Conservation (phyloP, 768 basidiomycete species). For the Naematelia encephala region DNA sequence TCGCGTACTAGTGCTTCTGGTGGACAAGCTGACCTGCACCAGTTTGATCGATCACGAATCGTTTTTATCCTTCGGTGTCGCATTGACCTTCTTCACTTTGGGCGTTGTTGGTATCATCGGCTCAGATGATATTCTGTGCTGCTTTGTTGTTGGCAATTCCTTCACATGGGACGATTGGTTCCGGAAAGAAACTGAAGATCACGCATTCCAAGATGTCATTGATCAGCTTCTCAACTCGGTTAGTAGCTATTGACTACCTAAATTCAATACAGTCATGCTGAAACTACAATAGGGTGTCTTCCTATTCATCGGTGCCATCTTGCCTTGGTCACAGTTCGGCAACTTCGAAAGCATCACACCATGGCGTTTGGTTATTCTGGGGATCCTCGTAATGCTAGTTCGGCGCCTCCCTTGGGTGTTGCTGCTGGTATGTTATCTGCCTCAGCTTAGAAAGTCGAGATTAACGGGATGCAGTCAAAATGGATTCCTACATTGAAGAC, state of each 20-base stretch:
- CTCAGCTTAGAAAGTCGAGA: not conserved
- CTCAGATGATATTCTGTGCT: constrained; percentile 53
- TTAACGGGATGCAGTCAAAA: constrained; percentile 7
- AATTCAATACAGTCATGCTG: constrained; percentile 7
- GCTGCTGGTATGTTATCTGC: constrained; percentile 28
- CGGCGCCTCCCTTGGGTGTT: constrained; percentile 52
- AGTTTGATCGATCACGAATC: constrained; percentile 53
- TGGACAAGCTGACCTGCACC: constrained; percentile 5
- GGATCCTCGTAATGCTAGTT: constrained; percentile 50
- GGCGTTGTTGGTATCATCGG: constrained; percentile 52
- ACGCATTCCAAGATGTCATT: constrained; percentile 49
- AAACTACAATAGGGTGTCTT: constrained; percentile 41
- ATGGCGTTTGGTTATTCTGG: constrained; percentile 52
- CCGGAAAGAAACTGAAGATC: constrained; percentile 47
- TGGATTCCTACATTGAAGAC: constrained; percentile 48
- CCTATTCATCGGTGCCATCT: constrained; percentile 51
- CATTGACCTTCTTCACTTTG: constrained; percentile 49
- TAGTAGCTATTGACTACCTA: constrained; percentile 8
- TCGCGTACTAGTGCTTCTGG: not conserved
- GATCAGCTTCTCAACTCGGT: constrained; percentile 46
- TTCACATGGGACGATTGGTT: constrained; percentile 52
- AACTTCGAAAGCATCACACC: constrained; percentile 40
- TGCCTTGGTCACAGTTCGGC: constrained; percentile 48
- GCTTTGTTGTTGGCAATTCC: constrained; percentile 49
- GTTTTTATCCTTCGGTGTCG: constrained; percentile 52